Evolutionary conservation across 108 stramenopile species (phyloP).

Genomic region (Conticribra guillardii): DNA sequence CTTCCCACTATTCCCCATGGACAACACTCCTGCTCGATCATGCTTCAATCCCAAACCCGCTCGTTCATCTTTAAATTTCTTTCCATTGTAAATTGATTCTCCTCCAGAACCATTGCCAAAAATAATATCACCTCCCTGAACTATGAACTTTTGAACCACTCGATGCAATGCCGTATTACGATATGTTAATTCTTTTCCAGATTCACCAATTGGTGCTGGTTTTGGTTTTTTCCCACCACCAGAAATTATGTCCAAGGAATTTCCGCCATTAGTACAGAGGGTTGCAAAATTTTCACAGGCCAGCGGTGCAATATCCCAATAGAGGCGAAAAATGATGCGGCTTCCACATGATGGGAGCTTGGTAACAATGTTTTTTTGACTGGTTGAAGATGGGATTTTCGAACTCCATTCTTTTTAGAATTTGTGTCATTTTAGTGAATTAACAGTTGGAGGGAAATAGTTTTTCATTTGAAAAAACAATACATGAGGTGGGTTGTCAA

Average conservation of each 20-base stretch:
- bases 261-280: constrained; percentile 73
- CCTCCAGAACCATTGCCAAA: constrained; percentile 95
- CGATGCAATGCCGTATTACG: constrained; percentile 79
- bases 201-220: constrained; percentile 72
- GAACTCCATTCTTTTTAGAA: constrained; percentile 43
- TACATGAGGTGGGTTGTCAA: no score
- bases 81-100: constrained; percentile 88
- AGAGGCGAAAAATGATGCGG: constrained; percentile 72
- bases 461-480: no score
- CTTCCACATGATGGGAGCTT: constrained; percentile 40
- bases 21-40: constrained; percentile 76
- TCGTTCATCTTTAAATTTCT: constrained; percentile 94
- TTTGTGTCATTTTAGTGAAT: no score
- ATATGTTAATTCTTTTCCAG: constrained; percentile 84
- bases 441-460: no score
- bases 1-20: constrained; percentile 96
- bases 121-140: constrained; percentile 98
- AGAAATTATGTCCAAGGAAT: constrained; percentile 16
- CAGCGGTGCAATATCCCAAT: constrained; percentile 83
- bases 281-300: constrained; percentile 91
- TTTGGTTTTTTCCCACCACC: constrained; percentile 45
- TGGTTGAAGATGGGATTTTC: constrained; percentile 15
- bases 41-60: constrained; percentile 85
- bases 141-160: constrained; percentile 77
- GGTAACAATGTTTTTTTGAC: constrained; percentile 10